Conservation (phyloP, 2,329 filamentous ascomycete genomes). For the Aspergillus intermedius region DNA sequence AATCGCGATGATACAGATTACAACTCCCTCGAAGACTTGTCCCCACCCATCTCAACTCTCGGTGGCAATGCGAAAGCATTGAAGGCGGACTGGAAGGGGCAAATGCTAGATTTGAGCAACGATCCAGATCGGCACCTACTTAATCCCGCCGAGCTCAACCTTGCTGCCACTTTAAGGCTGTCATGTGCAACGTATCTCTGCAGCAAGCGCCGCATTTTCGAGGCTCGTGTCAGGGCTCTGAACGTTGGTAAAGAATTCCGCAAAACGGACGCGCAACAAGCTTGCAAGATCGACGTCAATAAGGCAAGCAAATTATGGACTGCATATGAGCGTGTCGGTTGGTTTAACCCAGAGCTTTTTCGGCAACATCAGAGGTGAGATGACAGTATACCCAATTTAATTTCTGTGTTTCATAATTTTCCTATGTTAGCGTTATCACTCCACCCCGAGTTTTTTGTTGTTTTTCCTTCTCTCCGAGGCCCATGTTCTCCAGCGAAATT, state of each 20-base stretch:
- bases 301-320: slow-evolving; percentile 91
- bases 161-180: slow-evolving; percentile 73
- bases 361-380: slow-evolving; percentile 32
- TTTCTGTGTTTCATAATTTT: background rate
- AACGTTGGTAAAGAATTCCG: slow-evolving; percentile 73
- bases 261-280: slow-evolving; percentile 92
- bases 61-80: slow-evolving; percentile 62
- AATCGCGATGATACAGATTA: slow-evolving; percentile 82
- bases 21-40: slow-evolving; percentile 62
- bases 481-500: background rate
- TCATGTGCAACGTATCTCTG: slow-evolving; percentile 84
- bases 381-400: background rate
- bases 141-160: slow-evolving; percentile 67
- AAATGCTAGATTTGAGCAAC: slow-evolving; percentile 65
- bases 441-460: background rate
- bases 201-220: slow-evolving; percentile 88
- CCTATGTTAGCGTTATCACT: background rate
- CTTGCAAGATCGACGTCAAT: slow-evolving; percentile 98
- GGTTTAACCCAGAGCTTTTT: slow-evolving; percentile 59
- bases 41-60: slow-evolving; percentile 61
- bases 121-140: slow-evolving; percentile 66
- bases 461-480: background rate
- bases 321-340: slow-evolving; percentile 79
- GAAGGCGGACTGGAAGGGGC: slow-evolving; percentile 83
- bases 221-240: slow-evolving; percentile 62